A percentile compares a stretch with the other conserved stretches of the same genome.
Evolutionary conservation across 768 basidiomycete genomes (phyloP).

Genomic region (Clavaria fumosa): DNA sequence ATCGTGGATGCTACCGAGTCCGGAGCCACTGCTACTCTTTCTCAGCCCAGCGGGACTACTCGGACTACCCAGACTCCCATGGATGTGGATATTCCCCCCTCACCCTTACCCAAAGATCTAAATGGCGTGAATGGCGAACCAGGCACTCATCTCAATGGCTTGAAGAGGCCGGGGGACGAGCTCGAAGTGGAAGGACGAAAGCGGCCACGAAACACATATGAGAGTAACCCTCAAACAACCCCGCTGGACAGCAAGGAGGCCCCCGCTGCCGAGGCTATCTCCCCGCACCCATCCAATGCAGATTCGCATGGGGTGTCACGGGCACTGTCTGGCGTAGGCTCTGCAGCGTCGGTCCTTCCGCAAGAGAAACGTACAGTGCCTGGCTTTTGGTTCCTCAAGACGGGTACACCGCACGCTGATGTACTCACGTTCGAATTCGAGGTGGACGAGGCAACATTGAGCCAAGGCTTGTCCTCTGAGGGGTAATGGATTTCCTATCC

Average conservation of each 20-base stretch:
- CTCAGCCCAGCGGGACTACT: too few species aligned
- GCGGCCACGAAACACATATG: neutral
- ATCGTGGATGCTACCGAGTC: too few species aligned
- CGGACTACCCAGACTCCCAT: too few species aligned
- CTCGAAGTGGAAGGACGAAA: neutral
- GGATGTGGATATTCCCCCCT: too few species aligned
- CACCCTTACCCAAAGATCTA: too few species aligned
- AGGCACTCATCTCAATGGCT: too few species aligned
- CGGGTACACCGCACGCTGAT: conserved; percentile 3
- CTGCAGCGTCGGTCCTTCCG: neutral
- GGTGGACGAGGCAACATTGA: conserved; percentile 2
- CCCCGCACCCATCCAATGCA: conserved; percentile 14
- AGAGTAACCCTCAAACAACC: conserved; percentile 2
- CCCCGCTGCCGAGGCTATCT: conserved; percentile 14
- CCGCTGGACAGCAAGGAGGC: conserved; percentile 13
- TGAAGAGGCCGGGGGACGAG: too few species aligned
- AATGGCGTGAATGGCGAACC: too few species aligned
- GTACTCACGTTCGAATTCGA: conserved; percentile 5
- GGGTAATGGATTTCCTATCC: neutral
- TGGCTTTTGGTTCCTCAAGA: conserved; percentile 8
- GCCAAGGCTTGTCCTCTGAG: neutral
- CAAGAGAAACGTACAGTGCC: conserved; percentile 3
- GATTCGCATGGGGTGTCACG: conserved; percentile 2
- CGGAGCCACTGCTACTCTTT: too few species aligned
- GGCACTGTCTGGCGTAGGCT: neutral